These are phyloP conservation scores for Pueraria montana DNA, from an alignment of 306 rosid genomes.

Conservation along the genomic window DNA sequence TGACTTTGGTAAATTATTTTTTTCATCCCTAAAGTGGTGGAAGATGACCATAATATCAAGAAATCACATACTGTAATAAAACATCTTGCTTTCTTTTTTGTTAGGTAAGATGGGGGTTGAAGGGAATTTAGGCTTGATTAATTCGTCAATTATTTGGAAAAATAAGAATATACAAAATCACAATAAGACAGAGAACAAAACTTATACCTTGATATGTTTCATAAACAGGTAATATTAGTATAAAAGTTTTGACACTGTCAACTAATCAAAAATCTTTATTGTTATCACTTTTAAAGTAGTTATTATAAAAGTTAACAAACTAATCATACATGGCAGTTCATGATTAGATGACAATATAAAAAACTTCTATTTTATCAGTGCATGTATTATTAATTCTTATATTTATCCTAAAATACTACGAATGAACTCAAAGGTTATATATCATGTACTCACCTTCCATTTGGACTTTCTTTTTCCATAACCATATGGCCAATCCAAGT, in stretches of 20 bases:
- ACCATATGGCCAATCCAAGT: neutral
- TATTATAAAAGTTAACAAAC: no score
- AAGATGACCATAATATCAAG: neutral
- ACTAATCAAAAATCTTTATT: no score
- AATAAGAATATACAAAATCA: neutral
- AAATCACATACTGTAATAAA: neutral
- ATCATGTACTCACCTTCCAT: neutral
- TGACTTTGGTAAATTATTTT: neutral
- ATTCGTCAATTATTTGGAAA: neutral
- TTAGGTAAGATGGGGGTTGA: no score
- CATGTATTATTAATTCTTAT: no score
- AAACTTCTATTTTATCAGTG: no score
- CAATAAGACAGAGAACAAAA: neutral
- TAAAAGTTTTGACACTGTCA: no score
- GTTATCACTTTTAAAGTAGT: no score
- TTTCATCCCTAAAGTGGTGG: neutral
- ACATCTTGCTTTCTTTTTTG: neutral
- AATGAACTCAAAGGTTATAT: neutral
- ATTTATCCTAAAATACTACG: no score
- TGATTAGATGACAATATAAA: no score
- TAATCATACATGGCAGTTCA: no score
- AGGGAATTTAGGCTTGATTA: no score
- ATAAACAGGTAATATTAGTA: no score
- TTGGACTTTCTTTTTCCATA: conserved; percentile 20
- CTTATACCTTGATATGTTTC: neutral